Evolutionary conservation across 306 rosid species (phyloP).

Genomic region (Begonia masoniana): DNA sequence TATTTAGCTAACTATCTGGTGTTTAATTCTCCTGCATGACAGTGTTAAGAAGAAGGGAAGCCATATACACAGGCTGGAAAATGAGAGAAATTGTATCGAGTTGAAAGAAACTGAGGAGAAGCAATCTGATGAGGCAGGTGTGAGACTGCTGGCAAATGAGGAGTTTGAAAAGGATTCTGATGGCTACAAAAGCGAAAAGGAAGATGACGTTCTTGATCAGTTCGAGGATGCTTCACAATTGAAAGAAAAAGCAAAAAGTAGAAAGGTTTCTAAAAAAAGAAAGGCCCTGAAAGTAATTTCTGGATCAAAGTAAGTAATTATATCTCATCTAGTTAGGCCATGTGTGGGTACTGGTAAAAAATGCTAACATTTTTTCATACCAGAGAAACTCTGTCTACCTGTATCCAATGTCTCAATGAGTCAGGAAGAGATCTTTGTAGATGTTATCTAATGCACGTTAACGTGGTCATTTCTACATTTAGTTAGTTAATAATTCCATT

Average conservation of each 20-base stretch:
- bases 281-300: conserved; percentile 46
- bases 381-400: no score
- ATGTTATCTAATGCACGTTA: background rate
- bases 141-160: conserved; percentile 44
- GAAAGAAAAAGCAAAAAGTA: conserved; percentile 16
- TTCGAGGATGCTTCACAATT: conserved; percentile 22
- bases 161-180: conserved; percentile 35
- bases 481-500: no score
- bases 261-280: conserved; percentile 45
- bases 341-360: background rate
- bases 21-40: conserved; percentile 2
- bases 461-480: no score
- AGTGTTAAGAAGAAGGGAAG: conserved; percentile 60
- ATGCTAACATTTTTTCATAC: background rate
- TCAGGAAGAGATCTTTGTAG: no score
- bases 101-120: conserved; percentile 13
- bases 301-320: conserved; percentile 41
- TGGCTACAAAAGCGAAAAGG: conserved; percentile 20
- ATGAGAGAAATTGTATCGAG: conserved; percentile 15
- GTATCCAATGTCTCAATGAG: background rate
- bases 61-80: conserved; percentile 10
- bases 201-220: conserved; percentile 23
- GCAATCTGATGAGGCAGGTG: conserved; percentile 12
- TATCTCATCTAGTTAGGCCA: no score
- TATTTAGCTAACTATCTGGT: background rate